A percentile compares a stretch with the other conserved stretches of the same genome.
Conservation (phyloP, 1,139 yeast species). For the Pichia sp. region DNA sequence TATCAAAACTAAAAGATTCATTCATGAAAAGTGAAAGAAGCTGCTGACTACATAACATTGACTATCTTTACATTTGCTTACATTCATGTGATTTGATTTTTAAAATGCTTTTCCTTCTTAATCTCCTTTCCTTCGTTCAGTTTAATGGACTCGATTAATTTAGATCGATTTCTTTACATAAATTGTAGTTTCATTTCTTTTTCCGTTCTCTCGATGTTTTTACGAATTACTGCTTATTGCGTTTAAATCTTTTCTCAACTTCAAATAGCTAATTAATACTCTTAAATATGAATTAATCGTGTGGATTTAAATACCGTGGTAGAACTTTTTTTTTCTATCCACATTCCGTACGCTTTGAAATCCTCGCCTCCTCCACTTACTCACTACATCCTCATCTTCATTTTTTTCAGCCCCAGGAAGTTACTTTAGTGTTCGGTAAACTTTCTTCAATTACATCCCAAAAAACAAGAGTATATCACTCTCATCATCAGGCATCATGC, state of each 20-base stretch:
- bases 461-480: no score
- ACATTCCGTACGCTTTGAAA: no score
- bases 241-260: background rate
- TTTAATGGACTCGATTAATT: background rate
- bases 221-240: background rate
- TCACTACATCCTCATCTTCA: no score
- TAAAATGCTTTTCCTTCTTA: background rate
- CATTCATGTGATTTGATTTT: background rate
- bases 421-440: no score
- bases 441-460: no score
- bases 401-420: no score
- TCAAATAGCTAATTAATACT: background rate
- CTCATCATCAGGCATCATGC: slow-evolving; percentile 23
- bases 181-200: background rate
- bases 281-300: background rate
- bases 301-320: background rate
- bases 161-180: background rate
- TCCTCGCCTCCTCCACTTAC: no score
- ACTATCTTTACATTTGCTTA: background rate
- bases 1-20: background rate
- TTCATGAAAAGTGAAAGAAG: background rate
- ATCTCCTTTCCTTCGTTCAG: background rate
- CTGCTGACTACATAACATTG: background rate
- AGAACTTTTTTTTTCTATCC: no score
- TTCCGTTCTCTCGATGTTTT: background rate